Percentiles rank a stretch among this genome's conserved stretches.
phyloP scores from a whole-genome alignment of 1,139 yeast genomes.

The Pneumocystis sp. region DNA sequence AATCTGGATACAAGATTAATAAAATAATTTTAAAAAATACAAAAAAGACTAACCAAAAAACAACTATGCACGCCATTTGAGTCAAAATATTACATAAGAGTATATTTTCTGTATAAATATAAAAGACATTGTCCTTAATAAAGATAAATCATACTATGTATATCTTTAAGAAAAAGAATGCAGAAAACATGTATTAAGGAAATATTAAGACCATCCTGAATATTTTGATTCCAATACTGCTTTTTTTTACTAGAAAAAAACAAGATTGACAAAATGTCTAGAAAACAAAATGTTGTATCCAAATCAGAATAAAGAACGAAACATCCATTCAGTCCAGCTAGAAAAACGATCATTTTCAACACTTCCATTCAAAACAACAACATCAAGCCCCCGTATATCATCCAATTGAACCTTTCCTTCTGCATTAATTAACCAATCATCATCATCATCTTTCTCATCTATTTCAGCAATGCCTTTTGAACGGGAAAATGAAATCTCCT shows the following conservation, averaged over 20 bases:
- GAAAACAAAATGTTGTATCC: background rate
- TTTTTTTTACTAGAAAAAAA: background rate
- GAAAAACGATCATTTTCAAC: background rate
- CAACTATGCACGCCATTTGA: background rate
- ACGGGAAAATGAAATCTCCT: conserved; percentile 13
- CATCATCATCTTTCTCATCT: background rate
- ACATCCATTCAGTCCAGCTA: background rate
- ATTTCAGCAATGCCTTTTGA: background rate
- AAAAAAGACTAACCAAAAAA: too few relatives aligned
- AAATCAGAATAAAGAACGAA: background rate
- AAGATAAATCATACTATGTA: too few relatives aligned
- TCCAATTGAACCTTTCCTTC: background rate
- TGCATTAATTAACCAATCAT: background rate
- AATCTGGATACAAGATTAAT: background rate
- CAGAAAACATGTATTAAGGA: background rate
- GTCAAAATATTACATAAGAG: too few relatives aligned
- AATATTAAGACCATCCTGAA: too few relatives aligned
- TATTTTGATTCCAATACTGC: too few relatives aligned
- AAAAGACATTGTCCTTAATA: too few relatives aligned
- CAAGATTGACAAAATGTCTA: background rate
- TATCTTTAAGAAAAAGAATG: too few relatives aligned
- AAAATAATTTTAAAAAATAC: background rate
- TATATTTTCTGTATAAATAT: too few relatives aligned
- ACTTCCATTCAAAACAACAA: background rate
- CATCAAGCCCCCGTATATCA: background rate